A percentile compares a stretch with the other conserved stretches of the same genome.
phyloP scores from a whole-genome alignment of 2,329 filamentous ascomycete species.

The Dactylonectria estremocensis region DNA sequence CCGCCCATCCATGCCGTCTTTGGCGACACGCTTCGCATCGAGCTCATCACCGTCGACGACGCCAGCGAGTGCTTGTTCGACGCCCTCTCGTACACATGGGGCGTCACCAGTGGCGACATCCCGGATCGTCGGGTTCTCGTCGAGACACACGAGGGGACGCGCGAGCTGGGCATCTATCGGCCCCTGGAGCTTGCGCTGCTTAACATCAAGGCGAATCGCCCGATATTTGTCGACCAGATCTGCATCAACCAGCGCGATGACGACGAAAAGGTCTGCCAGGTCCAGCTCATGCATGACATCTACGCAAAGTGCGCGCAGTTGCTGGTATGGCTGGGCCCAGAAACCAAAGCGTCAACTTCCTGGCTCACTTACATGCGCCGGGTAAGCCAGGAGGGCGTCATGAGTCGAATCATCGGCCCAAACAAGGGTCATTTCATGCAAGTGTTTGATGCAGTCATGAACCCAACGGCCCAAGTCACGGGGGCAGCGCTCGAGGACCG shows the following conservation, averaged over 20 bases:
- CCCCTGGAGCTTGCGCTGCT: constrained; percentile 52
- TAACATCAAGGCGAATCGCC: constrained; percentile 20
- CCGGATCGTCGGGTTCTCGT: constrained; percentile 48
- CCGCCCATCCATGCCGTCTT: constrained; percentile 21
- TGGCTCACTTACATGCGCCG: constrained; percentile 40
- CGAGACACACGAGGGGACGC: constrained; percentile 30
- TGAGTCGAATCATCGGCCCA: constrained; percentile 45
- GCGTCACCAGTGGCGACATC: constrained; percentile 16
- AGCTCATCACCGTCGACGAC: constrained; percentile 45
- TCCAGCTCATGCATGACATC: constrained; percentile 50
- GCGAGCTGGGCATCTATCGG: constrained; percentile 44
- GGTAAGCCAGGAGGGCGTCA: constrained; percentile 40
- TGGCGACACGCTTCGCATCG: constrained; percentile 45
- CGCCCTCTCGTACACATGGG: constrained; percentile 53
- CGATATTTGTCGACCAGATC: constrained; percentile 52
- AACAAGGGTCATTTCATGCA: constrained; percentile 39
- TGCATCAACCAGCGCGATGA: constrained; percentile 50
- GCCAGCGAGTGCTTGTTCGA: constrained; percentile 42
- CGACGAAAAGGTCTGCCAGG: constrained; percentile 47
- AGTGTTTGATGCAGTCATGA: constrained; percentile 51
- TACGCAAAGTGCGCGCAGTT: constrained; percentile 44
- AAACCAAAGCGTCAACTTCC: constrained; percentile 36
- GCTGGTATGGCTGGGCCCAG: constrained; percentile 50
- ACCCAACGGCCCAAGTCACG: constrained; percentile 37
- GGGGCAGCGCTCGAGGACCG: constrained; percentile 43